Base-by-base conservation (phyloP, 352 stramenopile species). In the Phytophthora kernoviae region DNA sequence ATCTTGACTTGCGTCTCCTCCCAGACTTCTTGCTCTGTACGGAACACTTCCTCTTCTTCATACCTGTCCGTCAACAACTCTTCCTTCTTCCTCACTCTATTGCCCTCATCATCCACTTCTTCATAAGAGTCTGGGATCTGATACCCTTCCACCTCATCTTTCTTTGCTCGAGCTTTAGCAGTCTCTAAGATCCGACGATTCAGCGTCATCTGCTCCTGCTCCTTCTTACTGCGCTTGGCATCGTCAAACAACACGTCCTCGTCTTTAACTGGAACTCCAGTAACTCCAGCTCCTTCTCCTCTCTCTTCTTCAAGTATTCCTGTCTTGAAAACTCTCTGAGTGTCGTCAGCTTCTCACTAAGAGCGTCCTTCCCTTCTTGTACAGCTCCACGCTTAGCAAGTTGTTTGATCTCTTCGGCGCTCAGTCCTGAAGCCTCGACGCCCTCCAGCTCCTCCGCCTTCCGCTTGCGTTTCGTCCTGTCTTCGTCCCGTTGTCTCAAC, bases 1-100 rank as follows among this genome's bases (percentile, higher is more conserved):
- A 97, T 96, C 67, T 93, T 86, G 21, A 97, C 96, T 67, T 99
- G 97, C 6, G 95, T 94, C 55, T 99, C 91, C 66, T 99, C 97
- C 97, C 98, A 99, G 3, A 98, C 70, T 48, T 99, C 91, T 71
- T 99, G 96, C 68, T 99, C 97, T 4, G 93, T 98, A 65, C 98
- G 98, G 58, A 98, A 79, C 46, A 90, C 77, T 37, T 93, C 91
- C 30, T 91, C 83, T 21, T 90, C 84, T 26, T 98, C 94, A 64
- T 99, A 99, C 34, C 97, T 84, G 21, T 96, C 90, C 4, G 87
- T 98, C 33, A 99, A 71, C 45, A 98, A 66, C n/a, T 95, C 84
- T 48, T 99, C 90, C 43, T 96, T 88, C 66, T 97, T 91, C 11
- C 82, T 77, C 40, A 98, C 86, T 26, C 93, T 87, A 41, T 89